phyloP scores from a whole-genome alignment of 768 basidiomycete genomes.

The Coprinellus aureogranulatus region DNA sequence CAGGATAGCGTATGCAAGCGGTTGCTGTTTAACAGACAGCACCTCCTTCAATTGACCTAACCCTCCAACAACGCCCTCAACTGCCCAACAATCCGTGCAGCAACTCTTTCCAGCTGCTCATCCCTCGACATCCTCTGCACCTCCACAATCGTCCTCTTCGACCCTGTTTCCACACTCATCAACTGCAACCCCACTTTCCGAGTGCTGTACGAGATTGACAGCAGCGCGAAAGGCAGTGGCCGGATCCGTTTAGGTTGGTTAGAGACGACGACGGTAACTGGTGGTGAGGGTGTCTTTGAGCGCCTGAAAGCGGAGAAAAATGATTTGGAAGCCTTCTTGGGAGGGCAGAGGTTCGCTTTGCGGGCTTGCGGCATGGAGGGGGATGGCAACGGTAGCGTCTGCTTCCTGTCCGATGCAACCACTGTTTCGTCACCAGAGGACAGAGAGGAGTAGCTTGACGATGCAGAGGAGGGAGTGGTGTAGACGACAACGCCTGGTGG shows the following conservation, averaged over 20 bases:
- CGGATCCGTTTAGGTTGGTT: conserved; percentile 20
- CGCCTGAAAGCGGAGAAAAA: conserved; percentile 16
- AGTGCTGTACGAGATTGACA: conserved; percentile 42
- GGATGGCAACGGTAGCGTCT: background rate
- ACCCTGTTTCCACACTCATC: conserved; percentile 21
- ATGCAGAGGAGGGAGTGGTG: background rate
- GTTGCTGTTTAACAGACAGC: too few species aligned
- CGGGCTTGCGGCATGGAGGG: background rate
- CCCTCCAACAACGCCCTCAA: conserved; percentile 41
- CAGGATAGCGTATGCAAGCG: too few species aligned
- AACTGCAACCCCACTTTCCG: conserved; percentile 41
- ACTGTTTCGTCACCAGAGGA: conserved; percentile 5
- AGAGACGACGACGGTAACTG: background rate
- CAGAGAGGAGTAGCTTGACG: background rate
- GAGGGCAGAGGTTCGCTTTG: background rate
- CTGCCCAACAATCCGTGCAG: conserved; percentile 49
- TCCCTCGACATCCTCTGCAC: conserved; percentile 42
- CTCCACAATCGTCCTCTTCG: conserved; percentile 56
- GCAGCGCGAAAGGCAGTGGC: conserved; percentile 32
- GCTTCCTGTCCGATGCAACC: background rate
- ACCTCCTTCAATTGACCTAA: background rate
- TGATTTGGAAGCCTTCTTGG: background rate
- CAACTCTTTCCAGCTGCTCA: conserved; percentile 56
- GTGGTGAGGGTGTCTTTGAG: conserved; percentile 1
- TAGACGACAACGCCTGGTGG: conserved; percentile 6